These are phyloP conservation scores for Exserohilum rostratum DNA, from an alignment of 2,329 filamentous ascomycete species.

Conservation along the genomic window DNA sequence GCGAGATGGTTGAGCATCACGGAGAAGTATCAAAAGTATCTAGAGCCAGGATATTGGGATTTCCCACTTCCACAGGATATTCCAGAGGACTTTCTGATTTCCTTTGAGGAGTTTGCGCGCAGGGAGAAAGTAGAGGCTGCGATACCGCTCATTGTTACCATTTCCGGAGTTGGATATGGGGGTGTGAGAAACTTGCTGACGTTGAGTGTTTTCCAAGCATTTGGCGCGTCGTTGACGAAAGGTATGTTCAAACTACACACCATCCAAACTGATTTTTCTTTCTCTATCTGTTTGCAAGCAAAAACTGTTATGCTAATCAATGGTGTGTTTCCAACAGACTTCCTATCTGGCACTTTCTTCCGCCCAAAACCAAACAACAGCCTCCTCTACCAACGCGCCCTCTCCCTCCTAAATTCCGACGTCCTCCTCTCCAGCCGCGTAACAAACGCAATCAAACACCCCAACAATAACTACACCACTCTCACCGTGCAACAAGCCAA, in stretches of 20 bases:
- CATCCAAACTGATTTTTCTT: no score
- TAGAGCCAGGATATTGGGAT: slow-evolving; percentile 32
- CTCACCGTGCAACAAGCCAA: slow-evolving; percentile 11
- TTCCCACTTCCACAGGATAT: slow-evolving; percentile 47
- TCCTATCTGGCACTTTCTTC: slow-evolving; percentile 15
- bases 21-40: slow-evolving; percentile 21
- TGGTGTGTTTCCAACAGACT: not conserved
- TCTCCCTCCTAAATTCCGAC: slow-evolving; percentile 20
- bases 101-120: slow-evolving; percentile 57
- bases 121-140: slow-evolving; percentile 47
- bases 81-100: slow-evolving; percentile 55
- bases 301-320: no score
- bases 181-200: slow-evolving; percentile 24
- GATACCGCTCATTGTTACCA: slow-evolving; percentile 21
- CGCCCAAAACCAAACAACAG: slow-evolving; percentile 25
- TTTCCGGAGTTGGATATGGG: slow-evolving; percentile 29
- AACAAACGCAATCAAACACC: slow-evolving; percentile 1
- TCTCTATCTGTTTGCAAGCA: no score
- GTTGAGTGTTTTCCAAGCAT: slow-evolving; percentile 25
- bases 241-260: not conserved
- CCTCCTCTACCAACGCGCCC: slow-evolving; percentile 30
- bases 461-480: not conserved
- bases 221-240: slow-evolving; percentile 25
- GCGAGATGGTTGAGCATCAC: slow-evolving; percentile 24
- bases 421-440: slow-evolving; percentile 20